phyloP scores from a whole-genome alignment of 371 early-diverging fungal species.

The Syncephalastrum racemosum region DNA sequence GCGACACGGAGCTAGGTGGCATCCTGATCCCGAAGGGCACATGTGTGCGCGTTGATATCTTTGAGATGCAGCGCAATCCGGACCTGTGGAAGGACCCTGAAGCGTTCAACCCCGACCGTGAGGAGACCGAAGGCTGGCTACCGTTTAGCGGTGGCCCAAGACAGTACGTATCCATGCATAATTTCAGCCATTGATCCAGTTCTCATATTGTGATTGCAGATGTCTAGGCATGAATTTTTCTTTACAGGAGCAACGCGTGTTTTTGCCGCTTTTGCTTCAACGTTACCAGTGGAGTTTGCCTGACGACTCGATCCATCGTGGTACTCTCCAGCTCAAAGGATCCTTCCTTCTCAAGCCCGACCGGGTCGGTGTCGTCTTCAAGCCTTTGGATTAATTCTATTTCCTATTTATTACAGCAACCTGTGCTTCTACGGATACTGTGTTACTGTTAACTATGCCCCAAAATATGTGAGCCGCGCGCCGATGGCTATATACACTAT shows the following conservation, averaged over 20 bases:
- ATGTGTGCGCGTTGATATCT: slow-evolving; percentile 11
- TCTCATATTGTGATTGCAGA: neutral
- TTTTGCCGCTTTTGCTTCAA: slow-evolving; percentile 41
- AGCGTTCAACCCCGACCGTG: slow-evolving; percentile 48
- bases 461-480: no score
- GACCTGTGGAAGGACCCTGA: slow-evolving; percentile 33
- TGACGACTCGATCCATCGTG: slow-evolving; percentile 16
- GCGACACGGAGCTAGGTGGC: slow-evolving; percentile 16
- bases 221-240: slow-evolving; percentile 51
- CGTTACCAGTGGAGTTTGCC: slow-evolving; percentile 14
- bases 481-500: no score
- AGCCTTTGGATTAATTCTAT: no score
- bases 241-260: slow-evolving; percentile 44
- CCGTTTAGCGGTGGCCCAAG: slow-evolving; percentile 48
- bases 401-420: no score
- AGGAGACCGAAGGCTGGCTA: slow-evolving; percentile 35
- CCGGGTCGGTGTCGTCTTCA: no score
- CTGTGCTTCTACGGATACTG: no score
- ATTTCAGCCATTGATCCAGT: neutral
- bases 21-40: slow-evolving; percentile 16
- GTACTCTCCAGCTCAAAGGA: neutral
- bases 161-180: slow-evolving; percentile 33
- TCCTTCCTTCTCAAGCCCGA: no score
- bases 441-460: no score
- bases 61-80: slow-evolving; percentile 26